Conservation (phyloP, 108 stramenopile species). For the Cyclotella kingstonii region DNA sequence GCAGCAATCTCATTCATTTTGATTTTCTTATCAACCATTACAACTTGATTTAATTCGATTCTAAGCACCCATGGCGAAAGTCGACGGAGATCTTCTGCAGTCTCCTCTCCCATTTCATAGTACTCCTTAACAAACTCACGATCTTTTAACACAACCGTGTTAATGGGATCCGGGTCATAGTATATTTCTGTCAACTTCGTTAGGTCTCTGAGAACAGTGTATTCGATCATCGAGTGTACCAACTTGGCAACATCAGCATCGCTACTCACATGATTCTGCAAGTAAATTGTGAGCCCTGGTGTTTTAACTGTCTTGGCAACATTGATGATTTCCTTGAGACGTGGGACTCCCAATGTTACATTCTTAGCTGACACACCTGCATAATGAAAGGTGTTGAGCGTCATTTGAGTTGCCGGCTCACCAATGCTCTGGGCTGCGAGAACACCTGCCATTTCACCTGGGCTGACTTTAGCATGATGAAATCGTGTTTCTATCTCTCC, state of each 20-base stretch:
- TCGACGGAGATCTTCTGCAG: slow-evolving; percentile 80
- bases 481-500: slow-evolving; percentile 92
- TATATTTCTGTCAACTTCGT: slow-evolving; percentile 91
- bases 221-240: slow-evolving; percentile 89
- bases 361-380: slow-evolving; percentile 99
- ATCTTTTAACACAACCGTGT: slow-evolving; percentile 90
- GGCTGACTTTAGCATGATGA: slow-evolving; percentile 84
- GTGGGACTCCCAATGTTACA: slow-evolving; percentile 98
- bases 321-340: slow-evolving; percentile 97
- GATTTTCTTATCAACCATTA: slow-evolving; percentile 87
- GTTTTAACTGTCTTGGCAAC: slow-evolving; percentile 97
- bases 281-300: slow-evolving; percentile 91
- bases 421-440: slow-evolving; percentile 98
- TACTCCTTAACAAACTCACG: slow-evolving; percentile 89
- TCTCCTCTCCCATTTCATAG: slow-evolving; percentile 87
- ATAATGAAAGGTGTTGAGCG: slow-evolving; percentile 97
- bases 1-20: slow-evolving; percentile 85
- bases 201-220: slow-evolving; percentile 89
- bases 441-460: slow-evolving; percentile 99
- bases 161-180: slow-evolving; percentile 95
- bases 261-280: slow-evolving; percentile 75
- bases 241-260: slow-evolving; percentile 82
- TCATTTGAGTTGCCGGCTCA: slow-evolving; percentile 99
- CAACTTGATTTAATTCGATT: slow-evolving; percentile 90
- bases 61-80: slow-evolving; percentile 96